Evolutionary conservation across 192 early-diverging fungal species (phyloP).

Genomic region (Pilobolus umbonatus): DNA sequence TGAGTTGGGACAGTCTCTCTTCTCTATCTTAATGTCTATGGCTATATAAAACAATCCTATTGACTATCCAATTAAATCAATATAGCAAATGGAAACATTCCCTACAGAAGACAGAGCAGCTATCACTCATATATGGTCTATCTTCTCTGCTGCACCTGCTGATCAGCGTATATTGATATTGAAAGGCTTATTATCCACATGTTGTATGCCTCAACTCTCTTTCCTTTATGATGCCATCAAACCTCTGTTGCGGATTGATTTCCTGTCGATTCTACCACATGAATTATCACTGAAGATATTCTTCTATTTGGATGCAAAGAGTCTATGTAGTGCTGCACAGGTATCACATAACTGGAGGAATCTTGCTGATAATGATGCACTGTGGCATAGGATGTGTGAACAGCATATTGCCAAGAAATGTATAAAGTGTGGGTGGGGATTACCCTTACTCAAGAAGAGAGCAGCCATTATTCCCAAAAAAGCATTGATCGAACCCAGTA

Average conservation of each 20-base stretch:
- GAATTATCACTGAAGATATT: slow-evolving; percentile 85
- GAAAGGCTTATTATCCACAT: slow-evolving; percentile 72
- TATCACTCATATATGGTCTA: slow-evolving; percentile 66
- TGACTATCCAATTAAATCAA: background rate
- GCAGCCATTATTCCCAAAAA: slow-evolving; percentile 14
- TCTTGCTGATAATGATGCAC: slow-evolving; percentile 85
- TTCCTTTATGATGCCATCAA: slow-evolving; percentile 68
- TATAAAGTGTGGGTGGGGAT: slow-evolving; percentile 93
- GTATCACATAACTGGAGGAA: slow-evolving; percentile 75
- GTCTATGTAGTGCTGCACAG: slow-evolving; percentile 87
- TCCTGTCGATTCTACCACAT: slow-evolving; percentile 65
- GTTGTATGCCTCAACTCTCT: slow-evolving; percentile 84
- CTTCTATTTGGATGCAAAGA: slow-evolving; percentile 87
- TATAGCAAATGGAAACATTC: slow-evolving; percentile 53
- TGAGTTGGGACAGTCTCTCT: background rate
- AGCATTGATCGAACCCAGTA: slow-evolving; percentile 31
- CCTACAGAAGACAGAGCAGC: slow-evolving; percentile 51
- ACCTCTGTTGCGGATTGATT: slow-evolving; percentile 77
- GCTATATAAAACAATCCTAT: too few species aligned
- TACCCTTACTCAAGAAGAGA: slow-evolving; percentile 76
- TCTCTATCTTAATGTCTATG: background rate
- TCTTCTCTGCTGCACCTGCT: slow-evolving; percentile 64
- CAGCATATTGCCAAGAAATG: slow-evolving; percentile 98
- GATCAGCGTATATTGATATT: slow-evolving; percentile 64
- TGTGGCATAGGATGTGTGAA: slow-evolving; percentile 98